Base-by-base conservation (phyloP, 2,329 filamentous ascomycete genomes). In the Penicillium sp. region DNA sequence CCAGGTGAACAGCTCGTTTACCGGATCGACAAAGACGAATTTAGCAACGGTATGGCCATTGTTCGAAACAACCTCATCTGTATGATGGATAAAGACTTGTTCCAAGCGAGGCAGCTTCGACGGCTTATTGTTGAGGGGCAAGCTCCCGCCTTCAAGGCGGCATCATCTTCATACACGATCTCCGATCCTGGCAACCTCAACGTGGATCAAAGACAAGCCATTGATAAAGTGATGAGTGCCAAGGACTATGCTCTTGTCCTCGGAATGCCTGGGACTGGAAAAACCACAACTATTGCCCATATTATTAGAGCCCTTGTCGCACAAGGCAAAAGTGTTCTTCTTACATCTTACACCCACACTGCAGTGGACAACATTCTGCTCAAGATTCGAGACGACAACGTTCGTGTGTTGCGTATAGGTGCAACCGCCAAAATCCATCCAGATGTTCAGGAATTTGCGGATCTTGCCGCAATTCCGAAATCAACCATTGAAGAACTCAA, bases 341-440 rank as follows among this genome's bases (percentile, higher is more conserved):
- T 99, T 40, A 95, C 94, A 0, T 97, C 92, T 0, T 97, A 97
- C 72, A 99, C 94, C 0, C 94, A 99, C 70, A 96, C 92, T 1
- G 94, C 94, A 3, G 94, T 99, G 3, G 94, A 99, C 83, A 99
- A 99, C 64, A 99, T 99, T 66, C 78, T 99, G 7, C 80, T 99
- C 59, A 99, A 99, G 75, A 87, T 99, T 54, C 88, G 88, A 51
- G 79, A 88, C 23, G 89, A 93, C 63, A 84, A 85, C 9, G 89
- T 92, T 41, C 85, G 86, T 2, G 88, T 96, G 50, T 79, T 99
- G 36, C 87, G 94, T n/a, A 83, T 99, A 0, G 94, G 94, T 5
- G 88, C 90, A 1, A 80, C 87, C 3, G 87, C 90, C 21, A 97
- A 97, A 72, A 85, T 99, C 16, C 92, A 97, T 67, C 87, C 88